Conservation (phyloP, 2,329 filamentous ascomycete genomes). For the Exophiala viscosa region DNA sequence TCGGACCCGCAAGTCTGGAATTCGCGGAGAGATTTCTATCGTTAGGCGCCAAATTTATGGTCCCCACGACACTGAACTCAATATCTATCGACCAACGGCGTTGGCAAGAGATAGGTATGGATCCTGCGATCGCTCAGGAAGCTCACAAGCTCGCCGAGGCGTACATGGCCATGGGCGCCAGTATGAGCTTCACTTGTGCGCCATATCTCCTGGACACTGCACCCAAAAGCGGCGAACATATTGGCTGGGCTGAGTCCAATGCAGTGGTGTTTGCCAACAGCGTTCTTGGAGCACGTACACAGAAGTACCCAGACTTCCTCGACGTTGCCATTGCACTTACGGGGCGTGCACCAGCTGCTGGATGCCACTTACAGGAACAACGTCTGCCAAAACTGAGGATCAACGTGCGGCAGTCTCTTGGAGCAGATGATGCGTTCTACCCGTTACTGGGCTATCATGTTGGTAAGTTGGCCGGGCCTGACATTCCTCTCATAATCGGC, state of each 20-base stretch:
- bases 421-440: conserved; percentile 37
- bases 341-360: conserved; percentile 34
- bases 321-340: conserved; percentile 45
- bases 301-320: conserved; percentile 47
- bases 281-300: conserved; percentile 43
- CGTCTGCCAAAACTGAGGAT: conserved; percentile 20
- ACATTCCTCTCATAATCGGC: conserved; percentile 38
- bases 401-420: neutral
- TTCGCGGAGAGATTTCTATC: conserved; percentile 38
- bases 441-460: conserved; percentile 40
- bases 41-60: conserved; percentile 35
- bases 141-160: conserved; percentile 36
- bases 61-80: conserved; percentile 43
- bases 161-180: conserved; percentile 42
- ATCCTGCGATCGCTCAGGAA: conserved; percentile 31
- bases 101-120: conserved; percentile 39
- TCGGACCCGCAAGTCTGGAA: conserved; percentile 37
- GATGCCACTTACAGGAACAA: conserved; percentile 30
- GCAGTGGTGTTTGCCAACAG: conserved; percentile 48
- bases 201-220: conserved; percentile 41
- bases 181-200: conserved; percentile 43
- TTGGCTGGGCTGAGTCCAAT: conserved; percentile 47
- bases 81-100: conserved; percentile 43
- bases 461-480: conserved; percentile 31
- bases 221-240: conserved; percentile 38